Base-by-base conservation (phyloP, 208 protist species). In the Balamuthia mandrillaris region DNA sequence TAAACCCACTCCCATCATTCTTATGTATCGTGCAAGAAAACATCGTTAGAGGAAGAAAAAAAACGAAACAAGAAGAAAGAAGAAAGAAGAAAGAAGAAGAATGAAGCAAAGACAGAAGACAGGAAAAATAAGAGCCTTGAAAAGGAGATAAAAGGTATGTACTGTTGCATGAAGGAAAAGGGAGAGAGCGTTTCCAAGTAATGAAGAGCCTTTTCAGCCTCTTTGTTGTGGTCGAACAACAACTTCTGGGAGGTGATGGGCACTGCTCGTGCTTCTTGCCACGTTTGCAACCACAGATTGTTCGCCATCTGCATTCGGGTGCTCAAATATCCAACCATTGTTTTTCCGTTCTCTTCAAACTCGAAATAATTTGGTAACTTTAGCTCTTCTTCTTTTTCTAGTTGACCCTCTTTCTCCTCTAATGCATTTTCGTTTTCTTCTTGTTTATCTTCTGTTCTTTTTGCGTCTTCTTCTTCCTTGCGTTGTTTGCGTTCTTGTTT, bases 191-290 rank as follows among this genome's bases (percentile, higher is more conserved):
- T 79, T 37, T 79, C 70, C 42, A 79, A 33, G 16, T 60, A 29
- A 37, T 79, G 49, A n/a, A 79, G 51, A 10, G 58, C 70, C 70
- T 79, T 79, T 47, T 92, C 89, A 33, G 87, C 89, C 56, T 92
- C 87, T n/a, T 66, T 54, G 18, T 65, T 52, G 49, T 79, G 66
- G 39, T 90, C 86, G 61, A 91, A 92, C 31, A 92, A 86, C 63
- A 65, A 72, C 52, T 65, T 54, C 63, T 92, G 89, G 37, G 60
- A n/a, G 27, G 18, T 31, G 42, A 81, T 66, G 27, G 86, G 81
- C 33, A 86, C 18, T 21, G 87, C 35, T 3, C 33, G 10, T 6
- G 84, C 75, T 47, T 58, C 79, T 45, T 89, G 33, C 87, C 87
- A 87, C 16, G 70, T 52, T 58, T 88, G 41, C 16, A 63, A n/a